A percentile compares a stretch with the other conserved stretches of the same genome.
These are phyloP conservation scores for Penicillium sumatraense DNA, from an alignment of 2,329 filamentous ascomycete genomes.

Conservation along the genomic window DNA sequence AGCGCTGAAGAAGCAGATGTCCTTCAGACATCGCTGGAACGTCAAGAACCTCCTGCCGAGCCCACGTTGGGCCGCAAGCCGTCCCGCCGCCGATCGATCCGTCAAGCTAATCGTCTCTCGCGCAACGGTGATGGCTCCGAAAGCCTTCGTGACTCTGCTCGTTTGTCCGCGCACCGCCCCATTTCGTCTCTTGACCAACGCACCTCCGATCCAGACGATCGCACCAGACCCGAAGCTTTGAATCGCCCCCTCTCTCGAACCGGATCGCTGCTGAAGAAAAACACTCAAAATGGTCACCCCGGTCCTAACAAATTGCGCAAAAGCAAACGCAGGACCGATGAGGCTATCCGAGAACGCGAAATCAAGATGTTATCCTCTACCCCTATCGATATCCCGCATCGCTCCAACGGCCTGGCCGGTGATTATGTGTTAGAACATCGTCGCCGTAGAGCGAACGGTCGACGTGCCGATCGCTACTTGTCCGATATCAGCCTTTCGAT, in stretches of 20 bases:
- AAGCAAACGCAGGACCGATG: conserved; percentile 75
- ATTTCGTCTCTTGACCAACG: conserved; percentile 26
- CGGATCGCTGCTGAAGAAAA: conserved; percentile 60
- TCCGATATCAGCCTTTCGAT: conserved; percentile 78
- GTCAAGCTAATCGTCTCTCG: conserved; percentile 36
- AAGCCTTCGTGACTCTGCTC: conserved; percentile 17
- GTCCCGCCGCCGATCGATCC: conserved; percentile 40
- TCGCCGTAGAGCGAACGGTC: conserved; percentile 59
- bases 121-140: conserved; percentile 30
- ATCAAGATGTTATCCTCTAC: conserved; percentile 81
- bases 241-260: conserved; percentile 49
- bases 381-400: conserved; percentile 64
- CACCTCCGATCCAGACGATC: conserved; percentile 26
- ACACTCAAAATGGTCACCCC: neutral
- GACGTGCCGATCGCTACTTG: conserved; percentile 63
- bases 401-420: conserved; percentile 64
- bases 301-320: conserved; percentile 64
- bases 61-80: conserved; percentile 35
- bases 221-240: conserved; percentile 24
- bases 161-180: conserved; percentile 17
- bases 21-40: conserved; percentile 40
- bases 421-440: conserved; percentile 56
- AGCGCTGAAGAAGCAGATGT: conserved; percentile 56
- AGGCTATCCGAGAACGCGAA: conserved; percentile 81
- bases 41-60: conserved; percentile 27